These are phyloP conservation scores for Russula sp. DNA, from an alignment of 768 basidiomycete species.

Conservation along the genomic window DNA sequence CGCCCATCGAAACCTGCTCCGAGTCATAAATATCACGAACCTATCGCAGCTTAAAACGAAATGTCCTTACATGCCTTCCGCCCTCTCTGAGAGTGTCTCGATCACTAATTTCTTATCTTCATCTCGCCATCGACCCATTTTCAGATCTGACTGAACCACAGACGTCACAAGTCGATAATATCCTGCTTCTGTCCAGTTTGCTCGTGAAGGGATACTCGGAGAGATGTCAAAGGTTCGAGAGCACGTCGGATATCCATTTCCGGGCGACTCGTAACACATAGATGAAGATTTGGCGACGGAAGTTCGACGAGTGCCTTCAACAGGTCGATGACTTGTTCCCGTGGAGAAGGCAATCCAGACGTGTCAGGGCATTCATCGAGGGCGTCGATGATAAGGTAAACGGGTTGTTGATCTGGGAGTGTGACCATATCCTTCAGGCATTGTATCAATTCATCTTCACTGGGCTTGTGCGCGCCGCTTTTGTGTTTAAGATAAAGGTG, in stretches of 20 bases:
- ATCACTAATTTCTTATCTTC: not conserved
- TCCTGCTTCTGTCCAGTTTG: constrained; percentile 7
- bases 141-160: not conserved
- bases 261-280: constrained; percentile 5
- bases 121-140: not conserved
- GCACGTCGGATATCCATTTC: not conserved
- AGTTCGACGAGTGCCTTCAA: not conserved
- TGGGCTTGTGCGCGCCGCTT: not conserved
- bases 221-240: not conserved
- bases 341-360: constrained; percentile 3
- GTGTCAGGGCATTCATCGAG: not conserved
- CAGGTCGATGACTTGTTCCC: not conserved
- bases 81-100: constrained; percentile 2
- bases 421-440: not conserved
- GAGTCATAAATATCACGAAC: not conserved
- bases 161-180: not conserved
- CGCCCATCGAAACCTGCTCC: not conserved
- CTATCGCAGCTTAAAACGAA: too few relatives aligned
- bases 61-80: constrained; percentile 1
- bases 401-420: not conserved
- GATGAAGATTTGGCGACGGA: not conserved
- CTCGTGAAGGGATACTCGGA: not conserved
- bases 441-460: not conserved
- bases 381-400: constrained; percentile 3
- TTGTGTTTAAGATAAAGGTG: not conserved